Conservation (phyloP, 2,329 filamentous ascomycete species). For the Coniochaeta ligniaria region DNA sequence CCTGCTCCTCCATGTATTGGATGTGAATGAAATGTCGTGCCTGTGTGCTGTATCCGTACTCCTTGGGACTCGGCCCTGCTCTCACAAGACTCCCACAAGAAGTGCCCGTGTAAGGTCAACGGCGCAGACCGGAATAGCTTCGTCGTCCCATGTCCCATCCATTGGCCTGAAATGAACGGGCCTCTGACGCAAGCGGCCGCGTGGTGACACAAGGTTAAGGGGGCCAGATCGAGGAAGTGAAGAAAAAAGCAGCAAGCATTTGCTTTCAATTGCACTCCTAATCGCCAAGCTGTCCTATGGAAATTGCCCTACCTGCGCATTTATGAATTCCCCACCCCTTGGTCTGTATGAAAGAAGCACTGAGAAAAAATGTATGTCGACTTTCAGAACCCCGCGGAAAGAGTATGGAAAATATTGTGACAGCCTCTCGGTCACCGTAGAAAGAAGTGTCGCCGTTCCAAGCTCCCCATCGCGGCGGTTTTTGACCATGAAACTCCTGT, state of each 20-base stretch:
- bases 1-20: background rate
- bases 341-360: constrained; percentile 18
- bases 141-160: background rate
- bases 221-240: background rate
- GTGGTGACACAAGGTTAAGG: background rate
- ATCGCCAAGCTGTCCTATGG: constrained; percentile 43
- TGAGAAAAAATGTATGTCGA: constrained; percentile 6
- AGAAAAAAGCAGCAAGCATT: constrained; percentile 4
- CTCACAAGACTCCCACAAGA: background rate
- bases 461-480: background rate
- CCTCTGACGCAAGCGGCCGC: background rate
- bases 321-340: constrained; percentile 23
- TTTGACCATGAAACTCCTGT: background rate
- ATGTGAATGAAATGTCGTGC: background rate
- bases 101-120: background rate
- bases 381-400: background rate
- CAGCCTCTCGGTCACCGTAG: background rate
- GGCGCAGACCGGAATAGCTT: background rate
- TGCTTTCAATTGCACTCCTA: constrained; percentile 38
- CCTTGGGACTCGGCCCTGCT: background rate
- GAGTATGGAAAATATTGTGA: background rate
- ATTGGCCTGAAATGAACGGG: background rate
- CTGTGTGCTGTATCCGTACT: background rate
- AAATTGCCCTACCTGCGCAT: constrained; percentile 26
- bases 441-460: background rate